Base-by-base conservation (phyloP, 2,329 filamentous ascomycete species). In the Fusarium decemcellulare region DNA sequence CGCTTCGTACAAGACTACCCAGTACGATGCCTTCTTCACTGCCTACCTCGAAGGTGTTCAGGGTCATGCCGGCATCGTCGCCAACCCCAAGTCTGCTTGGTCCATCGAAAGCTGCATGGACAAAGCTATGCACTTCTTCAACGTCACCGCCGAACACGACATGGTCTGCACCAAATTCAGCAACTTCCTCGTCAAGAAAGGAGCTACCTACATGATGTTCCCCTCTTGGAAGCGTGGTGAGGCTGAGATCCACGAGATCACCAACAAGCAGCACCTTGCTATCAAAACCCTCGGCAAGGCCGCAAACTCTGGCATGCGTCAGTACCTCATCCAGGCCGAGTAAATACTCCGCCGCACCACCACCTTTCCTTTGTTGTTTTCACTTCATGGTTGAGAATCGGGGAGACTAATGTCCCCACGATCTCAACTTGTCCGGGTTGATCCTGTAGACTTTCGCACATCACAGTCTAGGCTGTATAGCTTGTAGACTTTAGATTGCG, bases 201-300 rank as follows among this genome's bases (percentile, higher is more conserved):
- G 64, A 0, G 61, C 62, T 1, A n/a, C 7, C 0, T 74, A 68
- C 61, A 56, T 52, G 6, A 72, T 74, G 67, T 73, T 74, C 32
- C 59, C 60, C 0, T 73, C 71, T 9, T 74, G 72, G 72, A 74
- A 74, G 54, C 70, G 68, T 5, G 61, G 48, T 0, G 66, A 73
- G 18, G 7, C 8, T 0, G 59, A 74, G 3, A 63, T 74, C 7
- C 59, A 63, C 12, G 3, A 43, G 0, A 70, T 72, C 15, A 47
- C 72, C 7, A 44, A 53, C 10, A 37, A 57, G n/a, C 32, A 65
- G 27, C 65, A 62, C 9, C 56, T 74, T 0, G 8, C 15, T 2
- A 60, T 74, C 51, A 46, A 59, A 44, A 68, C 60, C 6, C 61
- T 74, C 6, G 72, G 72, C 27, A 67, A 74, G 56, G 51, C 70